Base-by-base conservation (phyloP, 2,329 filamentous ascomycete species). In the Fusarium continuum region DNA sequence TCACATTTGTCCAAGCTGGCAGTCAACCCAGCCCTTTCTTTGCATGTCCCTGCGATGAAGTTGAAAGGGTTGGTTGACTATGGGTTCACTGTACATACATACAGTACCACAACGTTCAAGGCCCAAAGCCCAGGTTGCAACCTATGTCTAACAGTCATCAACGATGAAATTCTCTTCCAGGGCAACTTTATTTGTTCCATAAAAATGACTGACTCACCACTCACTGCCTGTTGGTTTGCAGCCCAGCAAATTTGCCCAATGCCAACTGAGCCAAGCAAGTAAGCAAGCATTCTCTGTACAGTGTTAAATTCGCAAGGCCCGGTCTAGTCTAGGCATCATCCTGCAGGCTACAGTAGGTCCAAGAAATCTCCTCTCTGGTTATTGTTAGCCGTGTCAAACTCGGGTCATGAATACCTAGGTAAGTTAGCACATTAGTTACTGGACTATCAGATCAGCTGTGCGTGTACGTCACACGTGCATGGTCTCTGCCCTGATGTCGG, bases 221-320 rank as follows among this genome's bases (percentile, higher is more conserved):
- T 50, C 39, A 50, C 16, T 29, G 19, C 20, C 34, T 55, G 34
- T 45, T 43, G 48, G 34, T 32, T 54, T 45, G 56, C 28, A 32
- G 35, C 43, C 41, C 47, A 55, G 55, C 36, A 23, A 50, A 29
- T 34, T 17, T 55, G 31, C 34, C 41, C 46, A 38, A 57, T 35
- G 11, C 41, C 41, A 53, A 54, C 35, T 32, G 36, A 41, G 25
- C 29, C 41, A 38, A 25, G 40, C 28, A 26, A 28, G 14, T 23
- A 44, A 25, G 38, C 31, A 56, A 46, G 17, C 25, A 51, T 46
- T 11, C 11, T 45, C n/a, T 6, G 22, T 14, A 8, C 10, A 25
- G 35, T 49, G 34, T 32, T 43, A 53, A 56, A 19, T 45, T 38
- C 34, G 44, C 32, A 49, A 53, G 44, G 34, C 50, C 50, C 32